These are phyloP conservation scores for Chlorella sp. DNA, from an alignment of 139 green algal species.

Conservation along the genomic window DNA sequence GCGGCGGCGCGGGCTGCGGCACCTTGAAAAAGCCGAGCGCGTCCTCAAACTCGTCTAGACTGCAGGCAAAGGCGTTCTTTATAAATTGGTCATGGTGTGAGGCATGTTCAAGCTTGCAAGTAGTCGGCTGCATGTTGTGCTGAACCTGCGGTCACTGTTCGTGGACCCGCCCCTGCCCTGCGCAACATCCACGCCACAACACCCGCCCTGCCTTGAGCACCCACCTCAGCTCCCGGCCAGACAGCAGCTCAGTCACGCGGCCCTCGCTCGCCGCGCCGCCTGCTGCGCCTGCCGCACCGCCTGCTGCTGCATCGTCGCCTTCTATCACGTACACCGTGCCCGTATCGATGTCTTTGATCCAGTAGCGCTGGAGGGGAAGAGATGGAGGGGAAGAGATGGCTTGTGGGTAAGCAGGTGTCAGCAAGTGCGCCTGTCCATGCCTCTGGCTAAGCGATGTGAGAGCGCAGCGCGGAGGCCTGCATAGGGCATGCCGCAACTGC, in stretches of 20 bases:
- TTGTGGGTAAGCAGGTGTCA: too few relatives aligned
- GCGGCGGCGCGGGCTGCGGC: not conserved
- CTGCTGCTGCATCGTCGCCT: not conserved
- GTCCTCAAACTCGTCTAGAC: constrained; percentile 58
- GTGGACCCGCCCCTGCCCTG: too few relatives aligned
- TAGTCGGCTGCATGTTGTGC: too few relatives aligned
- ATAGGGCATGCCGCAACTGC: too few relatives aligned
- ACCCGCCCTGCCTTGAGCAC: too few relatives aligned
- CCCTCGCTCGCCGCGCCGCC: not conserved
- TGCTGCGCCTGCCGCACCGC: not conserved
- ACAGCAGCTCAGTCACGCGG: constrained; percentile 46
- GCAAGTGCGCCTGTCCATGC: too few relatives aligned
- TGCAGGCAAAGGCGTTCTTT: constrained; percentile 1
- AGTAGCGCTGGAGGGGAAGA: constrained; percentile 32
- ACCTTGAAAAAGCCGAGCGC: constrained; percentile 39
- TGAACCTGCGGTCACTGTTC: too few relatives aligned
- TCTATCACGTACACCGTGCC: constrained; percentile 59
- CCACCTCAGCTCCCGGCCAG: constrained; percentile 17
- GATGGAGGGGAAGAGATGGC: not conserved
- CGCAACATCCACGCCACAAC: too few relatives aligned
- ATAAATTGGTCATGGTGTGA: too few relatives aligned
- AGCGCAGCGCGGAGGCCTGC: too few relatives aligned
- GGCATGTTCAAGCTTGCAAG: too few relatives aligned
- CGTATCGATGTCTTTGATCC: constrained; percentile 65
- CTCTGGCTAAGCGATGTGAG: too few relatives aligned